phyloP scores from a whole-genome alignment of 371 early-diverging fungal genomes.

The Zancudomyces culisetae region DNA sequence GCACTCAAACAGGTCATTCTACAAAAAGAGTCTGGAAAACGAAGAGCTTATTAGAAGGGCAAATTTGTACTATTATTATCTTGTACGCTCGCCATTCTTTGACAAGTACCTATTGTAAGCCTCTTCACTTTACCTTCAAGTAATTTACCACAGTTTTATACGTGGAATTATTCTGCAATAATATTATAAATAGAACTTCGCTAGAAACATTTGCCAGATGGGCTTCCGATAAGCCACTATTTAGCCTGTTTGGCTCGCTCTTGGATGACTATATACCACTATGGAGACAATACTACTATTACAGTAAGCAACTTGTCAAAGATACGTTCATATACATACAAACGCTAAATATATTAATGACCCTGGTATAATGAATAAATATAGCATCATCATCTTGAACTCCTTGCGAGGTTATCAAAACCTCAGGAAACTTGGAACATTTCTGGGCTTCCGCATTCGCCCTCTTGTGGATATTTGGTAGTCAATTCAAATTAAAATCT shows the following conservation, averaged over 20 bases:
- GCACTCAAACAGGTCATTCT: constrained; percentile 6
- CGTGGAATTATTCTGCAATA: background rate
- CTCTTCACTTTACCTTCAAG: background rate
- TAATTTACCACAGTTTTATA: background rate
- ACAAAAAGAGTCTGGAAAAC: constrained; percentile 37
- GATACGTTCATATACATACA: too few relatives aligned
- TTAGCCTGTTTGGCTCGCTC: constrained; percentile 40
- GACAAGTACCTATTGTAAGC: constrained; percentile 47
- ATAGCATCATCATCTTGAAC: too few relatives aligned
- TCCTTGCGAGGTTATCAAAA: too few relatives aligned
- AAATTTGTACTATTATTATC: constrained; percentile 52
- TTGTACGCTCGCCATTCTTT: constrained; percentile 73
- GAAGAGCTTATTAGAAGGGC: constrained; percentile 53
- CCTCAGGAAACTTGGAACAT: too few relatives aligned
- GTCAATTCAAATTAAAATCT: too few relatives aligned
- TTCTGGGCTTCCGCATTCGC: too few relatives aligned
- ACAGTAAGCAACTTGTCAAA: too few relatives aligned
- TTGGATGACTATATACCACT: constrained; percentile 78
- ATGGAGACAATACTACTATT: constrained; percentile 83
- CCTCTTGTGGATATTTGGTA: too few relatives aligned
- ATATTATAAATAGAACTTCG: constrained; percentile 13
- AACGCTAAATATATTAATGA: too few relatives aligned
- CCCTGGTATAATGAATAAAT: too few relatives aligned
- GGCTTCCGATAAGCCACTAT: constrained; percentile 34
- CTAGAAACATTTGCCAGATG: constrained; percentile 30